phyloP scores from a whole-genome alignment of 257 asterid genomes.

The Coffea canephora region DNA sequence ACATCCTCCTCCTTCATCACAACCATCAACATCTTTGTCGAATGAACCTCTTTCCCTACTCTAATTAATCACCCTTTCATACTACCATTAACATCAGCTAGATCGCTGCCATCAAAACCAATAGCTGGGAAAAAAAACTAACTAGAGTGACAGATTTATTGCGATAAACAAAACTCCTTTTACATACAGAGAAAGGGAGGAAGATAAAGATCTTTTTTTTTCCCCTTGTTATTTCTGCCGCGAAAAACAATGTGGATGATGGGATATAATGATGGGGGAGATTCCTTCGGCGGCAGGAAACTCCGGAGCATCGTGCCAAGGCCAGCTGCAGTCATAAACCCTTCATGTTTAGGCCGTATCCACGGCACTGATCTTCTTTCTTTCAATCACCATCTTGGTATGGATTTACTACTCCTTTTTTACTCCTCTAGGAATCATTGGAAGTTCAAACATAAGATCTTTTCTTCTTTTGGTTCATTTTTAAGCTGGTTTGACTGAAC shows the following conservation, averaged over 20 bases:
- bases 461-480: neutral
- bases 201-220: too few species aligned
- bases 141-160: too few species aligned
- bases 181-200: too few species aligned
- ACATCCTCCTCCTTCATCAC: slow-evolving; percentile 8
- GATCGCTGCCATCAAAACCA: neutral
- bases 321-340: slow-evolving; percentile 33
- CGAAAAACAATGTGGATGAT: slow-evolving; percentile 73
- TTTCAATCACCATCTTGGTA: slow-evolving; percentile 74
- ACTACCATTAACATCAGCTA: neutral
- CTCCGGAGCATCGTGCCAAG: slow-evolving; percentile 68
- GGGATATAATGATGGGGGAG: slow-evolving; percentile 78
- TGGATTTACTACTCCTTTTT: neutral
- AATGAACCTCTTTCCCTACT: slow-evolving; percentile 1
- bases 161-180: too few species aligned
- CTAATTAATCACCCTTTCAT: neutral
- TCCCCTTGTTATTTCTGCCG: neutral
- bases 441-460: neutral
- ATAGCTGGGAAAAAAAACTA: too few species aligned
- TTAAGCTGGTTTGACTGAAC: slow-evolving; percentile 60
- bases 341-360: slow-evolving; percentile 45
- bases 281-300: slow-evolving; percentile 53
- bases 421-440: neutral
- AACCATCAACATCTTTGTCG: slow-evolving; percentile 15
- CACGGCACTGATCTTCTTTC: slow-evolving; percentile 59